These are phyloP conservation scores for Pseudogymnoascus sp. DNA, from an alignment of 2,329 filamentous ascomycete genomes.

Conservation along the genomic window DNA sequence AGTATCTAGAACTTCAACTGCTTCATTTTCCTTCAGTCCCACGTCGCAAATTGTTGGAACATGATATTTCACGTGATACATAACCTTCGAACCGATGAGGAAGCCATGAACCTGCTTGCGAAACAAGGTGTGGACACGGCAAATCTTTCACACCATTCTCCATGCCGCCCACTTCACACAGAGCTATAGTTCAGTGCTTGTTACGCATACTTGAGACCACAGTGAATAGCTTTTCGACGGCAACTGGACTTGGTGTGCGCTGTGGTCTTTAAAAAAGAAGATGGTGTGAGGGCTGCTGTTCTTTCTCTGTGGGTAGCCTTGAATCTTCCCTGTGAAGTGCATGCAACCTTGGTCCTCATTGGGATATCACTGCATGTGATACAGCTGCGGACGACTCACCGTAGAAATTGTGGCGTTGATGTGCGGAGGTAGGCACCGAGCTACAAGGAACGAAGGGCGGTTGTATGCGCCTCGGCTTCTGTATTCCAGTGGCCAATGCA, in stretches of 20 bases:
- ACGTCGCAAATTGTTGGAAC: background rate
- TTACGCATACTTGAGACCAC: background rate
- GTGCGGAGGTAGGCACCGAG: no score
- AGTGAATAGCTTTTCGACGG: background rate
- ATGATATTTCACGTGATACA: background rate
- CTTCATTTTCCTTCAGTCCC: no score
- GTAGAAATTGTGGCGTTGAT: no score
- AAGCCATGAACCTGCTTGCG: background rate
- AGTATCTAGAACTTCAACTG: no score
- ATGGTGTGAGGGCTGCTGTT: background rate
- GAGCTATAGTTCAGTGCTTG: background rate
- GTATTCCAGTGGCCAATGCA: no score
- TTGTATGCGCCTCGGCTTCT: no score
- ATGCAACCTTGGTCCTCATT: background rate
- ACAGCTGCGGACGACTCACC: no score
- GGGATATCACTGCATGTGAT: no score
- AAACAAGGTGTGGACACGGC: background rate
- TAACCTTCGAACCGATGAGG: background rate
- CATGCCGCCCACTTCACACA: background rate
- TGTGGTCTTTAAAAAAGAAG: background rate
- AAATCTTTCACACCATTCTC: background rate
- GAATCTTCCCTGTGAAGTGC: background rate
- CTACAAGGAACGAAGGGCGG: no score
- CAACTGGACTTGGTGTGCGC: background rate
- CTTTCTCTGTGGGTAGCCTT: background rate